Conservation (phyloP, 2,329 filamentous ascomycete species). For the Aspergillus costaricaensis region DNA sequence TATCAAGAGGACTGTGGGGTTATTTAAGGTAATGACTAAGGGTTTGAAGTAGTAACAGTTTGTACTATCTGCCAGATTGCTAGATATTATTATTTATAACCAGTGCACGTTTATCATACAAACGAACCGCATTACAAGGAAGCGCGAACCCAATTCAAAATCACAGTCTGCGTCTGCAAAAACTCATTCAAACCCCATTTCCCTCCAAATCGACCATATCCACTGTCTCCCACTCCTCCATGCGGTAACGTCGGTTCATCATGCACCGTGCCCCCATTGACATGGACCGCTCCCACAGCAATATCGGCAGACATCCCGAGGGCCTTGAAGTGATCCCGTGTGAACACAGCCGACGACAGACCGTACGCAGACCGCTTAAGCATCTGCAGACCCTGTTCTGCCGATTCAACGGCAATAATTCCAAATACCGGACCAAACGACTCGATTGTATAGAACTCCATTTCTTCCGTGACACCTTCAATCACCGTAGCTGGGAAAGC, state of each 20-base stretch:
- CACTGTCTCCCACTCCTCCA: slow-evolving; percentile 63
- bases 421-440: slow-evolving; percentile 31
- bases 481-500: slow-evolving; percentile 10
- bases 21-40: too few species aligned
- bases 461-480: slow-evolving; percentile 9
- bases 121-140: neutral
- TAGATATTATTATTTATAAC: too few species aligned
- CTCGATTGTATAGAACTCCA: slow-evolving; percentile 29
- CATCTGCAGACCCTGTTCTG: slow-evolving; percentile 25
- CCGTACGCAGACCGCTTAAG: slow-evolving; percentile 30
- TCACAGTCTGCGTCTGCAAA: slow-evolving; percentile 61
- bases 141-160: slow-evolving; percentile 41
- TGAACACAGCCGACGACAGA: slow-evolving; percentile 32
- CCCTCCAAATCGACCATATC: slow-evolving; percentile 60
- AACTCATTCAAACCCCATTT: slow-evolving; percentile 57
- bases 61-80: too few species aligned
- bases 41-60: too few species aligned
- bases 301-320: slow-evolving; percentile 27
- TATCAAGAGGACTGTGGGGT: too few species aligned
- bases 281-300: slow-evolving; percentile 30
- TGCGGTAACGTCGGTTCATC: slow-evolving; percentile 55
- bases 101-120: too few species aligned
- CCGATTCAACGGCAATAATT: slow-evolving; percentile 26
- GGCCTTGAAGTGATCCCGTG: slow-evolving; percentile 25
- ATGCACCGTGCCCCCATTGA: slow-evolving; percentile 30